Conservation (phyloP, 768 basidiomycete species). For the Suillus weaverae region DNA sequence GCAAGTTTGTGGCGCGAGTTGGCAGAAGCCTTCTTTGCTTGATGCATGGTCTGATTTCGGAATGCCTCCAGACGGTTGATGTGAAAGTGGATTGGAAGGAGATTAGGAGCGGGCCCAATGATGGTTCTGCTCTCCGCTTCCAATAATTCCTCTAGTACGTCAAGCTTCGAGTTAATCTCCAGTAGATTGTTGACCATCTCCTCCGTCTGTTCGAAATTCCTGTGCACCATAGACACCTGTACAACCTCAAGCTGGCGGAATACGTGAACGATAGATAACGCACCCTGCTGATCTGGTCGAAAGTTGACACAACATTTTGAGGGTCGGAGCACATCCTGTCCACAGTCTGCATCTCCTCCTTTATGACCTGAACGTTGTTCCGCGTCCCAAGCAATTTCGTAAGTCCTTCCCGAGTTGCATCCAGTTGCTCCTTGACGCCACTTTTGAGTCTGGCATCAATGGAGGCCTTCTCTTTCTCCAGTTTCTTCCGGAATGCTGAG, state of each 20-base stretch:
- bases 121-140: slow-evolving; percentile 72
- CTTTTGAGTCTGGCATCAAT: slow-evolving; percentile 88
- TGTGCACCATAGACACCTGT: slow-evolving; percentile 93
- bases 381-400: slow-evolving; percentile 77
- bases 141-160: slow-evolving; percentile 76
- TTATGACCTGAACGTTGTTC: slow-evolving; percentile 74
- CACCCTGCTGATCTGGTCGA: slow-evolving; percentile 95
- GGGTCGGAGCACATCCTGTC: slow-evolving; percentile 79
- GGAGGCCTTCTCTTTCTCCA: slow-evolving; percentile 95
- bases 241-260: slow-evolving; percentile 1
- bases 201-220: slow-evolving; percentile 92
- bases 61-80: slow-evolving; percentile 92
- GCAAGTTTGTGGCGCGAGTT: slow-evolving; percentile 66
- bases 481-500: slow-evolving; percentile 84
- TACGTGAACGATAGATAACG: slow-evolving; percentile 25
- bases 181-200: slow-evolving; percentile 93
- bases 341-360: slow-evolving; percentile 82
- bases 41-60: slow-evolving; percentile 92
- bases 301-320: slow-evolving; percentile 74
- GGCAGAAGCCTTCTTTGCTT: slow-evolving; percentile 80
- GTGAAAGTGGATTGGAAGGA: slow-evolving; percentile 88
- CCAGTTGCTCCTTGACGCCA: slow-evolving; percentile 91
- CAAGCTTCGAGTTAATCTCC: slow-evolving; percentile 87
- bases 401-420: slow-evolving; percentile 86
- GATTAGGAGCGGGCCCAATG: slow-evolving; percentile 83